Base-by-base conservation (phyloP, 768 basidiomycete species). In the Suillus americanus region DNA sequence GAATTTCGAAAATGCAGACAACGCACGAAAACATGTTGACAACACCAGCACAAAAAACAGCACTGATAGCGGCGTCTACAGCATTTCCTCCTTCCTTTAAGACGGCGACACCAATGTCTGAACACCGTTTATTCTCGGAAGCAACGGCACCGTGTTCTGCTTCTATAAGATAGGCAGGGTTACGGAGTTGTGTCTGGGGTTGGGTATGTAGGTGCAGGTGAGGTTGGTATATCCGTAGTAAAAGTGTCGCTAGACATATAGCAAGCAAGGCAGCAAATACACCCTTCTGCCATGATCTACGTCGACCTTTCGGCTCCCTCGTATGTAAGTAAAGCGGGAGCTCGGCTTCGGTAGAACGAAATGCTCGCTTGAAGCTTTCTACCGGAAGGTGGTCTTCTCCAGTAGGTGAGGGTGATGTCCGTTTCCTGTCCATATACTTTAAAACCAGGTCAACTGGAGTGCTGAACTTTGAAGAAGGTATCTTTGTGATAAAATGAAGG, bases 21-120 rank as follows among this genome's bases (percentile, higher is more conserved):
- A 83, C 87, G 73, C 71, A 95, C 83, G 92, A 93, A 74, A 95
- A 97, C 88, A 94, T 94, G 74, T 95, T 95, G 60, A 94, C 86
- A 3, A 92, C 89, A 6, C 92, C 91, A 40, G 80, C 79, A 73
- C 97, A 98, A 30, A 98, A 80, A 0, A 89, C 86, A 0, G 91
- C 83, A 25, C 88, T 85, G 62, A 98, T 87, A 0, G 88, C 90
- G 0, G 97, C 89, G 68, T 99, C 97, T 18, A 97, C 86, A 0
- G 96, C 95, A 70, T 92, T 96, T 20, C 97, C 97, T 33, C 95
- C 95, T 9, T 86, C 84, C 77, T 87, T 88, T 64, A 97, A 70
- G 10, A 89, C 80, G 5, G 86, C 78, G 2, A 97, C 86, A 3
- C 96, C 97, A 56, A 97, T 88, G 50, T 91, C 78, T 10, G 94